Base-by-base conservation (phyloP, 441 rosid genomes). In the Populus hybrid region DNA sequence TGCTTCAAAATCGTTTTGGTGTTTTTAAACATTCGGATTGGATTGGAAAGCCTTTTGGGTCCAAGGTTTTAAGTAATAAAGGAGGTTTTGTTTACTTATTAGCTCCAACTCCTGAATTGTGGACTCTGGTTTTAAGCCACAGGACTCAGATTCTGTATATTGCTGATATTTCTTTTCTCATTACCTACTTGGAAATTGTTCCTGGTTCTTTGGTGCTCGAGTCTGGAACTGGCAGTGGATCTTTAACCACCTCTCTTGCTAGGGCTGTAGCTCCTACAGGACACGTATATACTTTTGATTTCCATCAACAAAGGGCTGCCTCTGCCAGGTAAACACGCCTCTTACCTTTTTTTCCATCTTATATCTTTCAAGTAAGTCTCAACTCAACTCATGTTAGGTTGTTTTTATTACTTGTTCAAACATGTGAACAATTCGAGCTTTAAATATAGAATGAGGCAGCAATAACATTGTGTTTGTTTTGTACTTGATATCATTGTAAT, bases 161-260 rank as follows among this genome's bases (percentile, higher is more conserved):
- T 72, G 98, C 97, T 11, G 99, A 94, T 87, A 94, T 94, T 74
- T 88, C 93, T 83, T 89, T 95, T 73, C 89, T 92, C 74, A 83
- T 91, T 14, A 90, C 85, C 89, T 92, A 85, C 85, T 84, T 93
- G 75, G 99, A 95, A 84, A 80, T 93, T 28, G 96, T 92, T 65
- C 97, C 97, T 72, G 97, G 99, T 7, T 90, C 97, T 84, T 30
- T 92, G 82, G 97, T 93, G 78, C 91, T 95, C 11, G 92, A 95
- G 88, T 92, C 95, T 0, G 98, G 99, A 9, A 92, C 98, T 0
- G 99, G 97, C 26, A 95, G 98, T 77, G 98, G 99, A 61, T 93
- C 98, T 34, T 87, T 95, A 75, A 89, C 97, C 0, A 88, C 97
- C 10, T 92, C 99, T 2, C 91, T 93, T 63, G 94, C 96, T 7